phyloP scores from a whole-genome alignment of 371 early-diverging fungal species.

The Lichtheimia hyalospora region DNA sequence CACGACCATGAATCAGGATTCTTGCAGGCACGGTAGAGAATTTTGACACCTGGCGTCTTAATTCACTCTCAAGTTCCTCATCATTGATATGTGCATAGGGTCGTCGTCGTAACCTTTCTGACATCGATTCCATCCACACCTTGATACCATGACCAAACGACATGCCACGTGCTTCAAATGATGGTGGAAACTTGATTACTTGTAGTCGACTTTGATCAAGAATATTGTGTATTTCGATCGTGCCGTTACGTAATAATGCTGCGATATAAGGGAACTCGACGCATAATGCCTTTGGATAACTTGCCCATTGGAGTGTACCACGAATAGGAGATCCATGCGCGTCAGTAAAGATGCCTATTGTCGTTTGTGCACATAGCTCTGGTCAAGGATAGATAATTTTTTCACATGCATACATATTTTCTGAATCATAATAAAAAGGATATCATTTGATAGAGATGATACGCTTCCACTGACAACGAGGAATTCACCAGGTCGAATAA shows the following conservation, averaged over 20 bases:
- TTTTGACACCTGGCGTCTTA: constrained; percentile 34
- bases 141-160: constrained; percentile 52
- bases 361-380: constrained; percentile 16
- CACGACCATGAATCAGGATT: constrained; percentile 62
- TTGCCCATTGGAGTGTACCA: constrained; percentile 79
- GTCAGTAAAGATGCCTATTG: constrained; percentile 78
- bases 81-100: constrained; percentile 44
- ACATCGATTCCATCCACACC: constrained; percentile 47
- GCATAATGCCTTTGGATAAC: constrained; percentile 66
- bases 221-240: constrained; percentile 78
- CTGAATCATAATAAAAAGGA: constrained; percentile 30
- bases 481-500: constrained; percentile 69
- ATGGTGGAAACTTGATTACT: constrained; percentile 49
- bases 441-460: constrained; percentile 23
- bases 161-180: constrained; percentile 49
- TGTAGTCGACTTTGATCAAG: constrained; percentile 67
- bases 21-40: constrained; percentile 55
- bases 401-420: background rate
- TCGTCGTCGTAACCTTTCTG: constrained; percentile 27
- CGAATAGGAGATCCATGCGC: constrained; percentile 70
- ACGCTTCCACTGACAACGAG: constrained; percentile 67
- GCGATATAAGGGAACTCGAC: constrained; percentile 80
- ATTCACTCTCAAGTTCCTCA: constrained; percentile 17
- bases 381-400: constrained; percentile 8
- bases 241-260: constrained; percentile 67